A percentile compares a stretch with the other conserved stretches of the same genome.
phyloP scores from a whole-genome alignment of 148 eudicot species.

The Nepenthes gracilis region DNA sequence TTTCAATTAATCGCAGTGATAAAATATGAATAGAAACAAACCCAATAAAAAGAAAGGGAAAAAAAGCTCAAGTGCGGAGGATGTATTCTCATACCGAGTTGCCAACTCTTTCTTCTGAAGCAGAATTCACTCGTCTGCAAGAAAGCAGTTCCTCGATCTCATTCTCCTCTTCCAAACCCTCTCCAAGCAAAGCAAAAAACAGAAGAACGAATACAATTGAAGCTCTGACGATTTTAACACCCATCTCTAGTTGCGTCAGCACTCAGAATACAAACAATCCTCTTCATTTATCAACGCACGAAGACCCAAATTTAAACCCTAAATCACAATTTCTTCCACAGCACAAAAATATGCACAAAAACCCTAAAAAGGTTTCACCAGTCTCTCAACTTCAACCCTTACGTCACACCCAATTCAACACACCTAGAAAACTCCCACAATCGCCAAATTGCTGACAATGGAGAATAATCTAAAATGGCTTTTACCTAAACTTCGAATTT shows the following conservation, averaged over 20 bases:
- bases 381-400: not conserved
- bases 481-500: no score
- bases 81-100: constrained; percentile 38
- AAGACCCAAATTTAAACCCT: constrained; percentile 8
- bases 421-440: no score
- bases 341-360: constrained; percentile 8
- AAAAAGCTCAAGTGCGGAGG: not conserved
- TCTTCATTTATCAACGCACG: constrained; percentile 31
- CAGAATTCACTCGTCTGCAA: constrained; percentile 22
- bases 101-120: constrained; percentile 29
- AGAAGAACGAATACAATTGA: constrained; percentile 32
- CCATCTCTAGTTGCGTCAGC: constrained; percentile 40
- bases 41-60: not conserved
- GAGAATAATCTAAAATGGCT: no score
- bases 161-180: constrained; percentile 24
- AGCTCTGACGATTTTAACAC: constrained; percentile 23
- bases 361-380: constrained; percentile 8
- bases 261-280: constrained; percentile 20
- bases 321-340: constrained; percentile 6
- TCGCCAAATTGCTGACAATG: no score
- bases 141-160: constrained; percentile 20
- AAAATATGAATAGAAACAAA: not conserved
- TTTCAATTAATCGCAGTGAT: not conserved
- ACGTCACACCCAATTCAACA: no score
- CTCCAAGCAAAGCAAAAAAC: constrained; percentile 24